phyloP scores from a whole-genome alignment of 1,284 basidiomycete species.

The Pisolithus thermaeus region DNA sequence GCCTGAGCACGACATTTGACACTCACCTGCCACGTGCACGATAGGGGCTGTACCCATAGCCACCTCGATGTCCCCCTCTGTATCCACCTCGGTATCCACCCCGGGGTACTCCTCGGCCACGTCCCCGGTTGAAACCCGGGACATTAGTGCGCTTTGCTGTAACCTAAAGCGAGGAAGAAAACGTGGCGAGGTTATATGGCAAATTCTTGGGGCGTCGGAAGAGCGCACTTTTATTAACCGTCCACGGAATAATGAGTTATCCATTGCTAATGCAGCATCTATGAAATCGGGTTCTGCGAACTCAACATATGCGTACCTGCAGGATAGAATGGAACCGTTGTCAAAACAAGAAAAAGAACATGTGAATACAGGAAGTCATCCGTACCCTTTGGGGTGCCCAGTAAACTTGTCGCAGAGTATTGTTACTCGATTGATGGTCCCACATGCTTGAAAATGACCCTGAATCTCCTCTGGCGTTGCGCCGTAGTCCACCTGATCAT shows the following conservation, averaged over 20 bases:
- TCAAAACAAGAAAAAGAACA: neutral
- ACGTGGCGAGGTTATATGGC: conserved; percentile 3
- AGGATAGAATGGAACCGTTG: conserved; percentile 4
- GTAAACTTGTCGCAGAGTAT: conserved; percentile 99
- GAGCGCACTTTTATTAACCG: conserved; percentile 79
- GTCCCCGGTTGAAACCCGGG: conserved; percentile 82
- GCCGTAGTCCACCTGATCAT: conserved; percentile 87
- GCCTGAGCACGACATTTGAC: neutral
- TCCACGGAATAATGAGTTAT: conserved; percentile 93
- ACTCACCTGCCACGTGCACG: conserved; percentile 74
- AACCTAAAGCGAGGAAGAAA: conserved; percentile 46
- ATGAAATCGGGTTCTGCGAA: conserved; percentile 95
- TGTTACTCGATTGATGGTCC: conserved; percentile 97
- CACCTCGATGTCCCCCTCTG: conserved; percentile 45
- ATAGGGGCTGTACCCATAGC: conserved; percentile 69
- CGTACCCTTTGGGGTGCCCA: conserved; percentile 97
- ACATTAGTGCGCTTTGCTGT: conserved; percentile 91
- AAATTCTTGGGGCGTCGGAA: conserved; percentile 1
- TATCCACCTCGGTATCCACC: conserved; percentile 70
- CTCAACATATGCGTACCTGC: conserved; percentile 96
- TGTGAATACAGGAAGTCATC: conserved; percentile 12
- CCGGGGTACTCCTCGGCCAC: conserved; percentile 55
- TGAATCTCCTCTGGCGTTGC: conserved; percentile 99
- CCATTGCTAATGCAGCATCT: conserved; percentile 89
- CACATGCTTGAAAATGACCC: conserved; percentile 94